Evolutionary conservation across 805 yeast species (phyloP).

Genomic region (Candida tammaniensis): DNA sequence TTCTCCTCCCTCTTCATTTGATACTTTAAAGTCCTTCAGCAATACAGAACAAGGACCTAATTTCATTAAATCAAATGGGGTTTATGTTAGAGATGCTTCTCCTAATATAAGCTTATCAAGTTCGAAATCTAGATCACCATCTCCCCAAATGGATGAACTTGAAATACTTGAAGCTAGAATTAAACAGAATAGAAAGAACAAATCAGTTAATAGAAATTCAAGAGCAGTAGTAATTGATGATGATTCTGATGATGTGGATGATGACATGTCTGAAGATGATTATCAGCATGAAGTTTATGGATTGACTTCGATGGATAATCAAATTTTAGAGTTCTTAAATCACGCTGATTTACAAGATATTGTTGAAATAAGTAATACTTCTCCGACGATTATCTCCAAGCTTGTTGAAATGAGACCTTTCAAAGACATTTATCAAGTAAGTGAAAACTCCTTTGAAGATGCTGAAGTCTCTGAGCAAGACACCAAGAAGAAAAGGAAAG

Average conservation of each 20-base stretch:
- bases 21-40: slow-evolving; percentile 11
- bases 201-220: slow-evolving; percentile 12
- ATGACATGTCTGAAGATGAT: slow-evolving; percentile 48
- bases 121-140: neutral
- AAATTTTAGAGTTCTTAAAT: slow-evolving; percentile 75
- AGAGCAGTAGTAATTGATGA: slow-evolving; percentile 12
- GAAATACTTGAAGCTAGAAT: slow-evolving; percentile 40
- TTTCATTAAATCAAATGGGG: slow-evolving; percentile 11
- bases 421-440: slow-evolving; percentile 53
- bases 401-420: slow-evolving; percentile 74
- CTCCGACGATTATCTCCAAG: slow-evolving; percentile 60
- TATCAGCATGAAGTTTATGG: slow-evolving; percentile 32
- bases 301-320: slow-evolving; percentile 52
- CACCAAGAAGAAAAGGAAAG: slow-evolving; percentile 33
- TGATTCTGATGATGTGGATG: slow-evolving; percentile 48
- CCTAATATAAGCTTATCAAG: too few species aligned
- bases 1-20: neutral
- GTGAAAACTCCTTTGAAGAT: slow-evolving; percentile 49
- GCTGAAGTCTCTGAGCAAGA: slow-evolving; percentile 16
- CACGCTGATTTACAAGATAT: slow-evolving; percentile 72
- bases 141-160: slow-evolving; percentile 26
- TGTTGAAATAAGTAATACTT: slow-evolving; percentile 73
- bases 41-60: slow-evolving; percentile 7
- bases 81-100: slow-evolving; percentile 7
- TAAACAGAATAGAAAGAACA: slow-evolving; percentile 26